These are phyloP conservation scores for Sclerotinia borealis DNA, from an alignment of 2,329 filamentous ascomycete genomes.

Conservation along the genomic window DNA sequence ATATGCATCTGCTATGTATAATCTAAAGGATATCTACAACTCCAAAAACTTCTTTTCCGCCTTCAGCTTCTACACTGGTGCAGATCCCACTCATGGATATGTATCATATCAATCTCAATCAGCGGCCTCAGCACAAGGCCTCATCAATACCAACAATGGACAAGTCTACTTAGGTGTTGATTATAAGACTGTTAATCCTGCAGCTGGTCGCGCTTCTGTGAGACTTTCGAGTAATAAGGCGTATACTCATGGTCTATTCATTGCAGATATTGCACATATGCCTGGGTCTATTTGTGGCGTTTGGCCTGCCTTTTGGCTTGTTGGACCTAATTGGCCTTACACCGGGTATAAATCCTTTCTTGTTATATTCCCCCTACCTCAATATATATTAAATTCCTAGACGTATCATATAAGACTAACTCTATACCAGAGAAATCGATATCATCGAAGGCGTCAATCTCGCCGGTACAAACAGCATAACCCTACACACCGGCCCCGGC, in stretches of 20 bases:
- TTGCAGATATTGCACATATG: conserved; percentile 55
- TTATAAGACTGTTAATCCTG: conserved; percentile 47
- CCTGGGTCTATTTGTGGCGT: conserved; percentile 49
- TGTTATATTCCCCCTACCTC: too few species aligned
- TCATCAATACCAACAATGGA: conserved; percentile 39
- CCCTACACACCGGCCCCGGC: conserved; percentile 59
- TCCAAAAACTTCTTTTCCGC: conserved; percentile 41
- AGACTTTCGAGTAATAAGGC: conserved; percentile 53
- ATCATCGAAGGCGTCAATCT: conserved; percentile 73
- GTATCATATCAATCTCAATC: conserved; percentile 60
- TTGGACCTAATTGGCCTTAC: conserved; percentile 62
- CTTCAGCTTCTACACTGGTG: conserved; percentile 48
- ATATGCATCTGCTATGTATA: conserved; percentile 33
- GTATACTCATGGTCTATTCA: conserved; percentile 51
- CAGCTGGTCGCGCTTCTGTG: conserved; percentile 60
- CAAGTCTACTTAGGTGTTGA: conserved; percentile 67
- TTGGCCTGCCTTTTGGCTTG: conserved; percentile 52
- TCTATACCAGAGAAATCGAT: conserved; percentile 58
- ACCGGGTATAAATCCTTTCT: conserved; percentile 37
- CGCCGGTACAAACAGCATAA: conserved; percentile 52
- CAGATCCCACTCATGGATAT: conserved; percentile 70
- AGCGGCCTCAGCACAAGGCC: conserved; percentile 49
- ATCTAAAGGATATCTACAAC: conserved; percentile 39
- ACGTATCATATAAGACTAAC: background rate
- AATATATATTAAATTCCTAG: too few species aligned